Evolutionary conservation across 495 filamentous ascomycete species (phyloP).

Genomic region (Haplographium delicatum): DNA sequence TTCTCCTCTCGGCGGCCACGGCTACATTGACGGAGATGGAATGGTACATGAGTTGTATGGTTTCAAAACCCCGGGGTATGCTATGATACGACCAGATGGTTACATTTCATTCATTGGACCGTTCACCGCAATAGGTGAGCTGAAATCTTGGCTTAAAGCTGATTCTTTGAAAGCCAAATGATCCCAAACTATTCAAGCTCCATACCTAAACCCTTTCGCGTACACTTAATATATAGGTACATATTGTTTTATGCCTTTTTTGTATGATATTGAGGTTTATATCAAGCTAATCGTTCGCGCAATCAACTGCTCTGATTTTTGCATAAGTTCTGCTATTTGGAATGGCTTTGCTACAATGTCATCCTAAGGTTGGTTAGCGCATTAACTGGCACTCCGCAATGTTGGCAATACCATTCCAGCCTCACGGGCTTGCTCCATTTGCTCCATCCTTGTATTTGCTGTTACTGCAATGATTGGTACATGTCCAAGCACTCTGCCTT

Average conservation of each 20-base stretch:
- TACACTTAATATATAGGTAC: too few species aligned
- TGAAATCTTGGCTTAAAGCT: conserved; percentile 22
- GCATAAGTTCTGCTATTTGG: conserved; percentile 18
- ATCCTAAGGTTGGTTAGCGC: conserved; percentile 9
- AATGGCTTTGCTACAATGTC: conserved; percentile 20
- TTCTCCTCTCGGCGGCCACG: not conserved
- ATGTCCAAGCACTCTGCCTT: conserved; percentile 48
- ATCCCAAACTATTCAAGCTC: not conserved
- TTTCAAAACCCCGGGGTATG: conserved; percentile 29
- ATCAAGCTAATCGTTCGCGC: not conserved
- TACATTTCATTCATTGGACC: conserved; percentile 36
- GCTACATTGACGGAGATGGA: conserved; percentile 27
- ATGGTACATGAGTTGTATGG: conserved; percentile 32
- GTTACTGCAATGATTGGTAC: conserved; percentile 78
- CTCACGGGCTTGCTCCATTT: conserved; percentile 49
- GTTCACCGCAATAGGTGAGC: conserved; percentile 25
- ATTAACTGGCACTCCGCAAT: not conserved
- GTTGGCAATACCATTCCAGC: conserved; percentile 37
- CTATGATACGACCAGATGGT: conserved; percentile 37
- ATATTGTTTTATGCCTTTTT: too few species aligned
- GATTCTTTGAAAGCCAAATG: too few species aligned
- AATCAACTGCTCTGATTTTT: conserved; percentile 16
- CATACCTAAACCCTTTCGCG: not conserved
- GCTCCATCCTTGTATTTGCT: conserved; percentile 68
- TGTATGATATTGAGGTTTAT: too few species aligned